Evolutionary conservation across 164 flowering plant species (phyloP).

Genomic region (Magnolia kwangsiensis): DNA sequence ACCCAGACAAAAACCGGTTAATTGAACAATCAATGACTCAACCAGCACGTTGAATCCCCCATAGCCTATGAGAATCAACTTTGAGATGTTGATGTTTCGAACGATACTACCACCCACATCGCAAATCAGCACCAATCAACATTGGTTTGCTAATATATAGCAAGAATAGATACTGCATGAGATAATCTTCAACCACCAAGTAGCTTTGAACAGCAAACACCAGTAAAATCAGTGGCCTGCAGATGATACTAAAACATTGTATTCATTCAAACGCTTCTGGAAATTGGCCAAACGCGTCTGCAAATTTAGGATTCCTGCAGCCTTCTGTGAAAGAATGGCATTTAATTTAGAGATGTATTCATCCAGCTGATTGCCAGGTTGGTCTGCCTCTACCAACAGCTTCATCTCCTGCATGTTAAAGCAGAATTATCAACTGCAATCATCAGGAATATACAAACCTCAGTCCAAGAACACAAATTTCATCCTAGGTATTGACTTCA

Average conservation of each 20-base stretch:
- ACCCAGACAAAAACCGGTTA: not conserved
- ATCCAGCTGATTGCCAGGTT: slow-evolving; percentile 92
- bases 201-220: slow-evolving; percentile 39
- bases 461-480: not conserved
- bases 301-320: slow-evolving; percentile 83
- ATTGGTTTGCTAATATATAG: not conserved
- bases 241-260: slow-evolving; percentile 60
- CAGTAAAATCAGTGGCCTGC: not conserved
- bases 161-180: not conserved
- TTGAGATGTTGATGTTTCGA: not conserved
- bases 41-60: not conserved
- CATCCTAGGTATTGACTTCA: not conserved
- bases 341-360: slow-evolving; percentile 81
- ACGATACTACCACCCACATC: not conserved
- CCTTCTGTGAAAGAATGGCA: slow-evolving; percentile 89
- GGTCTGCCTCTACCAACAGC: slow-evolving; percentile 88
- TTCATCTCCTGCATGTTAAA: slow-evolving; percentile 77
- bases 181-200: slow-evolving; percentile 15
- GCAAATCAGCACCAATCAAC: not conserved
- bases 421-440: not conserved
- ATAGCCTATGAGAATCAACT: not conserved
- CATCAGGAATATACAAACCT: not conserved
- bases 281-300: slow-evolving; percentile 95
- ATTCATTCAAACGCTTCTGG: slow-evolving; percentile 88
- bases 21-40: not conserved